Evolutionary conservation across 2,329 filamentous ascomycete species (phyloP), one percentile per base, ranked within the genome.

Genomic region (Colletotrichum tofieldiae): DNA sequence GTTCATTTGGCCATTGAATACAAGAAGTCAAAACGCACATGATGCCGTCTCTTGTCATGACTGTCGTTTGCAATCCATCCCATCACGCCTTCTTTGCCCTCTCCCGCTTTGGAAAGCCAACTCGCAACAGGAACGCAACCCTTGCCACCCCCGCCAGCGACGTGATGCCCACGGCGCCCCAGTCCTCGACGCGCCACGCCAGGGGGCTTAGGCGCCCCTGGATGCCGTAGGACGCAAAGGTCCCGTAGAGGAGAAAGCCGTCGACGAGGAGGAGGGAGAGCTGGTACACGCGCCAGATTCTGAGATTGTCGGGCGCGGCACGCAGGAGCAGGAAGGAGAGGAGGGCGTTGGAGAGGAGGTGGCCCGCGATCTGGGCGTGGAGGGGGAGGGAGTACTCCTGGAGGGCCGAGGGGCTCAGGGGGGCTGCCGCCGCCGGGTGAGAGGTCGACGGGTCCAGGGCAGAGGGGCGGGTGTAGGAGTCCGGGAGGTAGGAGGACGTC

Each of bases 151-250:
- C 58, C 0, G 65, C 69, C 51, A 59, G 16, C 23, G 23, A 9
- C 23, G 69, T 68, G 35, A 72, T 68, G 6, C 11, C 11, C 11
- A 67, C 56, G 23, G 56, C 51, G 18, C 56, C 65, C 65, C 69
- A 64, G 43, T 72, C 69, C 51, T 68, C 65, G 8, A 45, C 23
- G 29, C 69, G 58, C 69, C 69, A 72, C 3, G 58, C n/a, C 5
- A 70, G 12, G 11, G 69, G 69, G 35, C 45, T 41, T 11, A 54
- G 20, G 5, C 49, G 23, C 0, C 58, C 69, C 35, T 72, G 64
- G 5, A 58, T 23, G 6, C 35, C n/a, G 9, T 45, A 72, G 0
- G 64, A 62, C 8, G 41, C 29, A 0, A 58, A 41, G 0, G 65
- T 67, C 18, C 69, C 56, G 51, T 63, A 67, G 20, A 72, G 58